A percentile compares a stretch with the other conserved stretches of the same genome.
These are phyloP conservation scores for Plasmodium yoelii DNA, from an alignment of 169 alveolate genomes.

Conservation along the genomic window DNA sequence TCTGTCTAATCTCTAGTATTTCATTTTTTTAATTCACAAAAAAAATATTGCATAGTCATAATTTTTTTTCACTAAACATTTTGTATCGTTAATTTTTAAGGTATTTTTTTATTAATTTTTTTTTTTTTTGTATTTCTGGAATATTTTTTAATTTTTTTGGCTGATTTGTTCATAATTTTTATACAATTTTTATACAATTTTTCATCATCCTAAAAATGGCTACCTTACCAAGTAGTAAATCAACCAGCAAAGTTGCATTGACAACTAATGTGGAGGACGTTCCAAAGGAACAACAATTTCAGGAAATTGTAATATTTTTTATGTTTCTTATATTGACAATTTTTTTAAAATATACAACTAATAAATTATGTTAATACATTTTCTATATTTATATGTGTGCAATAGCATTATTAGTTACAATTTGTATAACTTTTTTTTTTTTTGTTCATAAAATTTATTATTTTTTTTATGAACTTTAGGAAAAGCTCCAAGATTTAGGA, in stretches of 20 bases:
- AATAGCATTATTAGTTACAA: neutral
- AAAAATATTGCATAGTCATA: too few species aligned
- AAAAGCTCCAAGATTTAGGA: slow-evolving; percentile 91
- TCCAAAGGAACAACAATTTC: slow-evolving; percentile 36
- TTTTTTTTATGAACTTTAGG: slow-evolving; percentile 34
- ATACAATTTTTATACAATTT: neutral
- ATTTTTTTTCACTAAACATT: too few species aligned
- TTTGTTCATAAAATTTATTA: neutral
- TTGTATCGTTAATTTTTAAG: too few species aligned
- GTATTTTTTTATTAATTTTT: neutral
- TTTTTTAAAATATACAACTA: too few species aligned
- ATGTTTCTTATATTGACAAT: too few species aligned
- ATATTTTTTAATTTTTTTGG: neutral
- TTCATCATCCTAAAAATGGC: slow-evolving; percentile 33
- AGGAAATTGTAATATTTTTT: slow-evolving; percentile 31
- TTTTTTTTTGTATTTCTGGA: neutral
- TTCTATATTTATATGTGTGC: too few species aligned
- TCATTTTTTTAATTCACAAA: neutral
- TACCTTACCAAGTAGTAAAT: slow-evolving; percentile 54
- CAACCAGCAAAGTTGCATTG: slow-evolving; percentile 51
- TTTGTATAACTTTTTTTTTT: neutral
- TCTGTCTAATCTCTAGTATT: neutral
- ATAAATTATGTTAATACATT: too few species aligned
- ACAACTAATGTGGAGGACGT: slow-evolving; percentile 19
- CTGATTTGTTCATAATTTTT: slow-evolving; percentile 29